A percentile compares a stretch with the other conserved stretches of the same genome.
These are phyloP conservation scores for Phoma sp. DNA, from an alignment of 2,329 filamentous ascomycete species.

Conservation along the genomic window DNA sequence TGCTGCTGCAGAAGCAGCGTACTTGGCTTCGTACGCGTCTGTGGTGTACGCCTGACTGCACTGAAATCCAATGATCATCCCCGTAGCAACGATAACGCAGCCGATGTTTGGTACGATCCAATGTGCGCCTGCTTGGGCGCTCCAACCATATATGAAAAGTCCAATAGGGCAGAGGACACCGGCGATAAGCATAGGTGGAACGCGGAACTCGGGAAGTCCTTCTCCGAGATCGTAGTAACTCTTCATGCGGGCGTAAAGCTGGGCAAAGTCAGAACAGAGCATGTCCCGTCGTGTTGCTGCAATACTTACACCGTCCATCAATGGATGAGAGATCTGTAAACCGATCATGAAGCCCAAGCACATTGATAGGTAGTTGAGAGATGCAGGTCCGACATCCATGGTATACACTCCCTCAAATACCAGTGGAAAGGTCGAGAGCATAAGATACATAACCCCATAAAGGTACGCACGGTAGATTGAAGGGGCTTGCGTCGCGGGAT, in stretches of 20 bases:
- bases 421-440: constrained; percentile 65
- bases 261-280: background rate
- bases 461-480: constrained; percentile 61
- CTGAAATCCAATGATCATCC: constrained; percentile 61
- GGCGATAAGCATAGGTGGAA: constrained; percentile 62
- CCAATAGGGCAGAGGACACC: constrained; percentile 57
- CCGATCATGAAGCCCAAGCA: constrained; percentile 64
- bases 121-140: constrained; percentile 58
- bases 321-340: constrained; percentile 48
- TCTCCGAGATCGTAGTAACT: constrained; percentile 28
- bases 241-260: constrained; percentile 37
- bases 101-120: constrained; percentile 64
- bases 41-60: constrained; percentile 68
- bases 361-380: constrained; percentile 67
- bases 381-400: constrained; percentile 62
- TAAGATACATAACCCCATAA: constrained; percentile 68
- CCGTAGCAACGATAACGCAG: constrained; percentile 55
- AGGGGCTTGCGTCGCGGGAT: constrained; percentile 65
- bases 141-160: constrained; percentile 62
- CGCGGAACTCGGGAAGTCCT: constrained; percentile 52
- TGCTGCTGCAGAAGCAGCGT: constrained; percentile 58
- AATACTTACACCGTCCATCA: constrained; percentile 51
- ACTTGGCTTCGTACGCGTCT: constrained; percentile 62
- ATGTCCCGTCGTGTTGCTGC: too few relatives aligned
- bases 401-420: constrained; percentile 64